phyloP scores from a whole-genome alignment of 2,329 filamentous ascomycete species.

The Fusarium protoensiforme region DNA sequence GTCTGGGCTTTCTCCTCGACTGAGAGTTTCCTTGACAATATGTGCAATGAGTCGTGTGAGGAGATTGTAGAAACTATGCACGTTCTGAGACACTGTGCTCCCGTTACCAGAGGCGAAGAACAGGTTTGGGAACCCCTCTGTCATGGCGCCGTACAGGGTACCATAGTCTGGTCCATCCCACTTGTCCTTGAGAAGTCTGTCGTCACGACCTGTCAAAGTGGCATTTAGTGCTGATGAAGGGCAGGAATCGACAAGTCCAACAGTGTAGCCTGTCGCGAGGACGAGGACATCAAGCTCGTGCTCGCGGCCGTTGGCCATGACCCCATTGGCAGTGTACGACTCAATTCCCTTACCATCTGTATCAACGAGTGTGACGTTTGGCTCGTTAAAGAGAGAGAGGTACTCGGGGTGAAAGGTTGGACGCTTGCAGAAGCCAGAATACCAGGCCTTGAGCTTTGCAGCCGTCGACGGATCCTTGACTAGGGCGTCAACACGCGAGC shows the following conservation, averaged over 20 bases:
- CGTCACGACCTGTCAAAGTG: not conserved
- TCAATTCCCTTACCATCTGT: slow-evolving; percentile 41
- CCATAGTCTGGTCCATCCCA: not conserved
- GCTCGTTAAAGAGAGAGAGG: slow-evolving; percentile 66
- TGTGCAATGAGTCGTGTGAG: not conserved
- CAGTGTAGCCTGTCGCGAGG: not conserved
- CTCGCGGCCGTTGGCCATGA: not conserved
- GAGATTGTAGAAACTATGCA: not conserved
- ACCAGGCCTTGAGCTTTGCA: slow-evolving; percentile 66
- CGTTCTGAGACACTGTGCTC: not conserved
- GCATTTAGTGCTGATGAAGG: not conserved
- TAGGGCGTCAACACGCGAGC: not conserved
- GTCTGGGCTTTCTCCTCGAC: not conserved
- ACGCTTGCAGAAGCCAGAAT: slow-evolving; percentile 71
- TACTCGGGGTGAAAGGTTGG: slow-evolving; percentile 71
- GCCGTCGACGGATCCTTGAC: slow-evolving; percentile 65
- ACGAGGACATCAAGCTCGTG: not conserved
- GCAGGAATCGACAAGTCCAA: not conserved
- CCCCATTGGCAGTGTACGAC: not conserved
- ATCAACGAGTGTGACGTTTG: slow-evolving; percentile 69
- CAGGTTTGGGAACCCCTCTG: not conserved
- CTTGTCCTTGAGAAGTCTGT: not conserved
- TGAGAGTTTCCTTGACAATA: not conserved
- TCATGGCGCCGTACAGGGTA: not conserved
- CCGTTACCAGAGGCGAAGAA: not conserved